Base-by-base conservation (phyloP, 2,329 filamentous ascomycete genomes). In the Claviceps pazoutovae region DNA sequence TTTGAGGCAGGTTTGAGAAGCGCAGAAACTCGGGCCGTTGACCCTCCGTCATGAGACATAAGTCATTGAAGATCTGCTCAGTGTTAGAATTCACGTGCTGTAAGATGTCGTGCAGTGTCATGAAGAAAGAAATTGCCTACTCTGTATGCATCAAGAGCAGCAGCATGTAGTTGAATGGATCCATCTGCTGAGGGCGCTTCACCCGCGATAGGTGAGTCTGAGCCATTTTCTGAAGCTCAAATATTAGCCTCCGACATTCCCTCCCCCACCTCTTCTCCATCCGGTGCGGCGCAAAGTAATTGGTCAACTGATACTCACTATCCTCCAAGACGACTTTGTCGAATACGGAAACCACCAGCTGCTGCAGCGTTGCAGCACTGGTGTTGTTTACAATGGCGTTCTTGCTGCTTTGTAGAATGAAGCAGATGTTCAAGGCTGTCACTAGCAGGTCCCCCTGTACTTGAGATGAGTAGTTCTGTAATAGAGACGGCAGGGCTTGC, bases 301-400 rank as follows among this genome's bases (percentile, higher is more conserved):
- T 19, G n/a, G 30, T 21, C 17, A 21, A 42, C 8, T 19, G 14
- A 38, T 2, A 50, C 49, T 50, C 68, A 84, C 83, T 83, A 64
- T 96, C 89, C 71, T 96, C 89, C 5, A 73, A 71, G 0, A 83
- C 79, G 2, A 96, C 88, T 65, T 94, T 93, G 64, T 97, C 93
- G 67, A 96, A 97, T 0, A 95, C 86, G 0, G 87, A 85, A 36
- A 93, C 88, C 7, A 97, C 83, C 14, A 98, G 78, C 66, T 97
- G 93, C 67, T 96, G 91, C 51, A 98, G 72, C 2, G 93, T 97
- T n/a, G 93, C 93, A 26, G 91, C 88, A 9, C 93, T 93, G 1
- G 94, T 97, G 60, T 94, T 94, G 63, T 91, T 94, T 59, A 98
- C 89, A 49, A 95, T 89, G 26, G 84, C 82, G 70, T 90, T 94